Base-by-base conservation (phyloP, 2,329 filamentous ascomycete species). In the Karstenula rhodostoma region DNA sequence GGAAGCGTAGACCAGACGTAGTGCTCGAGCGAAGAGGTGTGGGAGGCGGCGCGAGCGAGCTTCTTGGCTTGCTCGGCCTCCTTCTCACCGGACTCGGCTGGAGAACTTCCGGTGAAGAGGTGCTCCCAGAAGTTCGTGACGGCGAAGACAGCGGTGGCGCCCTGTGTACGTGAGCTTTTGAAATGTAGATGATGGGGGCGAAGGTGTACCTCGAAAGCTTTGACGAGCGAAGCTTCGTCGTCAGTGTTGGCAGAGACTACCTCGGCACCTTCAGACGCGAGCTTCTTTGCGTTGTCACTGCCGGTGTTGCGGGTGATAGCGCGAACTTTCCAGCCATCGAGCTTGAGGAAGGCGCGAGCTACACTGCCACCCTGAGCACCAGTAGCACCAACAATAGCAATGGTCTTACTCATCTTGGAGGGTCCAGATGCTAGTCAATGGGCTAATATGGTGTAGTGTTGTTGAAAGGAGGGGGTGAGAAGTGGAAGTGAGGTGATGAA, bases 1-100 rank as follows among this genome's bases (percentile, higher is more conserved):
- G 80, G 80, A n/a, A 82, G 69, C 0, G 80, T 82, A 15, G 75
- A 79, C 79, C 79, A 82, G 57, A 82, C 68, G 64, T 77, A 82
- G 59, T 81, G 79, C 57, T 80, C 64, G 0, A 83, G 74, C 1
- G 77, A 75, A 0, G 67, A 7, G 0, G 70, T 78, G 12, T 67
- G 58, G 0, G 75, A 67, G 0, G 80, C 81, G 1, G 80, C 79
- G 1, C 70, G 72, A 4, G 79, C 80, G 9, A 82, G 56, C 48
- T 79, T 81, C 51, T 73, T 74, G 3, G 73, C 80, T 57, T 79
- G 78, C 49, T 60, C 46, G 3, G 62, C 61, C 67, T 83, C 81
- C 22, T 72, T 64, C 0, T 73, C 69, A 25, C 75, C 71, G 0
- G 79, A 70, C 27, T 73, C 65, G 4, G 73, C 64, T 1, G 69